Evolutionary conservation across 2,329 filamentous ascomycete species (phyloP).

Genomic region (Colletotrichum melonis): DNA sequence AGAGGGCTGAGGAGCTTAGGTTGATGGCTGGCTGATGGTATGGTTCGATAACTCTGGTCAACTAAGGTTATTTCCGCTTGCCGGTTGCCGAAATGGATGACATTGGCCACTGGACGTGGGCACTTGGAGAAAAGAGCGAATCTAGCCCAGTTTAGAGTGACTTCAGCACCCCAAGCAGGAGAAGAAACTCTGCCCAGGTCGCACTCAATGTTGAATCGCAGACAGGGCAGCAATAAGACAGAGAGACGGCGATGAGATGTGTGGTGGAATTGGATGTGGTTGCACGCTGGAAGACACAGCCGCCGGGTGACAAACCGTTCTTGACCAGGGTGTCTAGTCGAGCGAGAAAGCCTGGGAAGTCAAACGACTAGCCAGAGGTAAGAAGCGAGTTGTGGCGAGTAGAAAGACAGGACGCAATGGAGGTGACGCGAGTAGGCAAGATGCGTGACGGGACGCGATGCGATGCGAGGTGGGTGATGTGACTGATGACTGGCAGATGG

Average conservation of each 20-base stretch:
- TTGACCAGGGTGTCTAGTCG: slow-evolving; percentile 18
- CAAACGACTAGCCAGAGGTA: slow-evolving; percentile 8
- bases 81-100: slow-evolving; percentile 17
- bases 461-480: slow-evolving; percentile 24
- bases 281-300: slow-evolving; percentile 27
- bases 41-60: slow-evolving; percentile 21
- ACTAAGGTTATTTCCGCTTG: slow-evolving; percentile 28
- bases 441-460: slow-evolving; percentile 27
- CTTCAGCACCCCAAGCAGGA: slow-evolving; percentile 7
- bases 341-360: background rate
- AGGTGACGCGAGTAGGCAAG: slow-evolving; percentile 11
- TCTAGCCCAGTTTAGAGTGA: background rate
- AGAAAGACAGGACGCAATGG: background rate
- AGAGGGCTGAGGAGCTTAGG: background rate
- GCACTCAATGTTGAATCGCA: background rate
- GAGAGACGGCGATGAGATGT: background rate
- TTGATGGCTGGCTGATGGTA: slow-evolving; percentile 13
- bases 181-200: background rate
- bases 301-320: slow-evolving; percentile 16
- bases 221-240: slow-evolving; percentile 5
- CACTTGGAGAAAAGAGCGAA: background rate
- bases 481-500: slow-evolving; percentile 16
- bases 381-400: slow-evolving; percentile 9
- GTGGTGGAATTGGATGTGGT: background rate
- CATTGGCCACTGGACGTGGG: slow-evolving; percentile 7